A percentile compares a stretch with the other conserved stretches of the same genome.
Evolutionary conservation across 805 yeast species (phyloP).

Genomic region (Allodekkera sacchari): DNA sequence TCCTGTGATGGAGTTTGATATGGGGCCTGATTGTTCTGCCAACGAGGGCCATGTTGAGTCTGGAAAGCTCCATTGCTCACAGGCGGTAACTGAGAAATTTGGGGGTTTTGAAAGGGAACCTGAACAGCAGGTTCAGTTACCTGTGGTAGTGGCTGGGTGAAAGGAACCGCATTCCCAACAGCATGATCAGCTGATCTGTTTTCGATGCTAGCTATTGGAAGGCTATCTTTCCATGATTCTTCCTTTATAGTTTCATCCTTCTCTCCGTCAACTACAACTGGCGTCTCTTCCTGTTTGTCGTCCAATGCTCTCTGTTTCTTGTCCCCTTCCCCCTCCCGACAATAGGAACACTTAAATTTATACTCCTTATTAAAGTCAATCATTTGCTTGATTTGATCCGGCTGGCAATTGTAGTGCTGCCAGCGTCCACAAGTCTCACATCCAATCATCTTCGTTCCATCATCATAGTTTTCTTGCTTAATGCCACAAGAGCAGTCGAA

Average conservation of each 20-base stretch:
- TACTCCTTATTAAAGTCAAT: slow-evolving; percentile 25
- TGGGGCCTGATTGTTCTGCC: too few relatives aligned
- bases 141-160: too few relatives aligned
- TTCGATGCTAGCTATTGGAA: too few relatives aligned
- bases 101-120: too few relatives aligned
- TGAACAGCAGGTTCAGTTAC: too few relatives aligned
- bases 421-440: slow-evolving; percentile 29
- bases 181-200: too few relatives aligned
- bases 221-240: too few relatives aligned
- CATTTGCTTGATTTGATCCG: slow-evolving; percentile 19
- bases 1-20: too few relatives aligned
- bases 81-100: too few relatives aligned
- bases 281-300: background rate
- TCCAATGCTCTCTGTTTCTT: background rate
- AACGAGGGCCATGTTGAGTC: too few relatives aligned
- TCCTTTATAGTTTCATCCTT: background rate
- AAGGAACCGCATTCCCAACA: too few relatives aligned
- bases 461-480: slow-evolving; percentile 29
- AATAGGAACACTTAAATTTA: slow-evolving; percentile 12
- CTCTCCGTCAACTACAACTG: background rate
- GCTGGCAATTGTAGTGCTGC: slow-evolving; percentile 31
- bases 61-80: too few relatives aligned
- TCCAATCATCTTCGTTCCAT: slow-evolving; percentile 26
- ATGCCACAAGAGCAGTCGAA: slow-evolving; percentile 33
- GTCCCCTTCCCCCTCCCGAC: slow-evolving; percentile 2